phyloP scores from a whole-genome alignment of 371 early-diverging fungal genomes.

The Zopfochytrium polystomum region DNA sequence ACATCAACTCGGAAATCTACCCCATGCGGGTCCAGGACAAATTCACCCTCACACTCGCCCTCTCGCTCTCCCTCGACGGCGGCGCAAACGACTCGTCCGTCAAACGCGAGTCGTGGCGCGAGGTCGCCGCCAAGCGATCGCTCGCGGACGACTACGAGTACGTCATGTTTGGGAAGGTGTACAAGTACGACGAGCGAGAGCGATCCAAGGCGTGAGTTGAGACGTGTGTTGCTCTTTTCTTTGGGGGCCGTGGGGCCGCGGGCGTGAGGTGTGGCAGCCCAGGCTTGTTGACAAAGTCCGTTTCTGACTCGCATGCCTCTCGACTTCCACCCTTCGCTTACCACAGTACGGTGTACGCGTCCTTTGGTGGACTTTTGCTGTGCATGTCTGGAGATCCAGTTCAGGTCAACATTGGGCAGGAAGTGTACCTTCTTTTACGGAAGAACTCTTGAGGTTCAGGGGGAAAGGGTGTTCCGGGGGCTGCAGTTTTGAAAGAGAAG shows the following conservation, averaged over 20 bases:
- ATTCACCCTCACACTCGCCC: conserved; percentile 77
- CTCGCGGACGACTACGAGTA: conserved; percentile 94
- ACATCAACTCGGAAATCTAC: conserved; percentile 91
- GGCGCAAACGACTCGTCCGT: conserved; percentile 27
- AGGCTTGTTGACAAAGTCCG: too few relatives aligned
- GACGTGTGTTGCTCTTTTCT: too few relatives aligned
- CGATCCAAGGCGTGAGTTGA: conserved; percentile 68
- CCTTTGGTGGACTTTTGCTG: conserved; percentile 93
- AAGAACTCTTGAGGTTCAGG: conserved; percentile 66
- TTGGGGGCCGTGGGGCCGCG: too few relatives aligned
- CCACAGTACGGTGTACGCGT: conserved; percentile 87
- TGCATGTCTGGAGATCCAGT: conserved; percentile 83
- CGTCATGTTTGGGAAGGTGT: conserved; percentile 95
- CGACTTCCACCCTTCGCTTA: too few relatives aligned
- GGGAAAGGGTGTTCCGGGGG: too few relatives aligned
- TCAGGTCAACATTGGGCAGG: conserved; percentile 80
- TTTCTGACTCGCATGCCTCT: too few relatives aligned
- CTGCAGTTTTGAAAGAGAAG: too few relatives aligned
- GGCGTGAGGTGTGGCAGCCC: too few relatives aligned
- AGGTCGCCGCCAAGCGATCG: conserved; percentile 53
- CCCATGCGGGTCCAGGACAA: conserved; percentile 80
- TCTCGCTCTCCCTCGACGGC: conserved; percentile 29
- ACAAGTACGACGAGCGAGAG: conserved; percentile 82
- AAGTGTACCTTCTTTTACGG: conserved; percentile 83
- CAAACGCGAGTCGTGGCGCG: conserved; percentile 33